Evolutionary conservation across 106 monocot genomes (phyloP), one percentile per base, ranked within the genome.

Genomic region (Allium sativum): DNA sequence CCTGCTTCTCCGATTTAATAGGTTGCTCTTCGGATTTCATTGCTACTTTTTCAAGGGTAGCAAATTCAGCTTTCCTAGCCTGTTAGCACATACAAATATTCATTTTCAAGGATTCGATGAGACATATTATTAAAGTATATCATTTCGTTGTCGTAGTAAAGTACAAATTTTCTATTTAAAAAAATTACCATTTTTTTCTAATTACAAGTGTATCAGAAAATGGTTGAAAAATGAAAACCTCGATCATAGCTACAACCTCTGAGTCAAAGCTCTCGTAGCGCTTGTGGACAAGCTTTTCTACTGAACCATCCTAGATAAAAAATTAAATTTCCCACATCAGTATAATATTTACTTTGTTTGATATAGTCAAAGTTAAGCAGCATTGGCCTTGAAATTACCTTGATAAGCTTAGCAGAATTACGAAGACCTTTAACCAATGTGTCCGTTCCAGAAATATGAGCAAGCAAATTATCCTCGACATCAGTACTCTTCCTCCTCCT

Each of bases 401-500:
- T 84, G 1, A 83, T 74, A 18, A 98, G 48, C 59, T 92, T 98
- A 14, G 74, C 92, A 51, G 72, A 91, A 71, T 88, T 98, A 12
- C 88, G 78, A 16, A 98, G 91, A 13, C 98, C 98, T 48, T 91
- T 82, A 12, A 91, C 98, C 53, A 98, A 78, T 3, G 98, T 98
- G 54, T 98, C 98, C 96, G 91, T 98, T 20, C 96, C 96, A 22
- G 80, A 78, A 55, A 91, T 88, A 66, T 98, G 98, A 69, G 91
- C 92, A 66, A 98, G 62, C 74, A 98, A 98, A 47, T 92, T 15
- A 55, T 88, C 98, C 72, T 91, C 98, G 1, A 98, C 88, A 68
- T 98, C 98, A 17, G 98, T 98, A 46, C 98, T 98, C 68, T 98
- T 88, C 63, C 98, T 85, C 69, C 98, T 67, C 56, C 98, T 98